Evolutionary conservation across 805 yeast species (phyloP), one percentile per base, ranked within the genome.

Genomic region (Suhomyces sp.): DNA sequence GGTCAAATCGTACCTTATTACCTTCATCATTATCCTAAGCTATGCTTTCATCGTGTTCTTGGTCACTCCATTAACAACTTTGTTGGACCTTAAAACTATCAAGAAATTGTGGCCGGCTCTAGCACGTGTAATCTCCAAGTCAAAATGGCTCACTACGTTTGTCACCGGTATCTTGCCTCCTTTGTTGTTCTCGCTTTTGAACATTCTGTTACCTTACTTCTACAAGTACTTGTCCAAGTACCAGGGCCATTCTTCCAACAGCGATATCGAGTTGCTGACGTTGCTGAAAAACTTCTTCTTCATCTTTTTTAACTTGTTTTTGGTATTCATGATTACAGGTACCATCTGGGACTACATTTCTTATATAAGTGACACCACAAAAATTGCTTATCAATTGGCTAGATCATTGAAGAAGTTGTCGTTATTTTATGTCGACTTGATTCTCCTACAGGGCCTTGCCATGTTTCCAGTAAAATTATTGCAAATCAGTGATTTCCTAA

Each of bases 371-470:
- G 86, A 82, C 58, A 81, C 86, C 9, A 81, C 85, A 12, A 79
- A 77, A 60, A 79, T 82, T 52, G 85, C 85, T 0, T 80, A 77
- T 50, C 76, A 79, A 50, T 62, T 82, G 53, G 85, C 85, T 5
- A 68, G 72, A 10, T 80, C 85, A 1, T 71, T 82, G 50, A 79
- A 78, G 60, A 71, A 76, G 41, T 65, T 80, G 35, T 79, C 84
- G 2, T 66, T 82, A 44, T 82, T 82, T 57, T 82, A 82, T 56
- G 81, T 78, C 48, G 83, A 82, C 60, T 73, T 82, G 67, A 86
- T 87, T 53, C 72, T 87, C 20, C 76, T 87, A 51, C 94, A 87
- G 65, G 94, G 91, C 0, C 60, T 83, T 48, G 83, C 83, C 1
- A 80, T 83, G 84, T 80, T 82, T 57, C 86, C 86, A 3, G 79